Evolutionary conservation across 441 rosid species (phyloP), one percentile per base, ranked within the genome.

Genomic region (Metrosideros polymorpha): DNA sequence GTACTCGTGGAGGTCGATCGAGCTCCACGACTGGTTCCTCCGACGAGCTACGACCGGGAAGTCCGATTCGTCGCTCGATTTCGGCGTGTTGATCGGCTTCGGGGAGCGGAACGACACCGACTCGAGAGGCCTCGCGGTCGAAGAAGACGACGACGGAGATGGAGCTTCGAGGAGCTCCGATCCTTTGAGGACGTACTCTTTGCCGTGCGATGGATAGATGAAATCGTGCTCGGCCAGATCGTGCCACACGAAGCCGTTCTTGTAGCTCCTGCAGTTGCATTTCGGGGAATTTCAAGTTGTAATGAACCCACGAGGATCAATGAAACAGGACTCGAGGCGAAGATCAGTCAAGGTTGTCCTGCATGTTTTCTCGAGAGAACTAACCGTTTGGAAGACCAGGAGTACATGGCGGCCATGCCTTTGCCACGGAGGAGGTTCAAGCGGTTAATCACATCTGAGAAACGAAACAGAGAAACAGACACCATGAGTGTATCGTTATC

Each of bases 221-320:
- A 94, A 92, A 86, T 96, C 99, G 57, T 90, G 89, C 50, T 96
- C 98, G 0, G 96, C 85, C 61, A 97, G 92, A 85, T 97, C 99
- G 76, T 97, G 98, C 99, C 99, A 97, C 71, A 97, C 99, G 82
- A 94, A 97, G 57, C 99, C 98, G 76, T 93, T 97, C 90, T 93
- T 96, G 94, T 96, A 94, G 87, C 94, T 94, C 95, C 99, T 97
- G 95, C 55, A 30, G 35, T 32, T 82, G 39, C 59, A 83, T 35
- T 35, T 50, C 55, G 18, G 61, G 29, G 39, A 19, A 25, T 50
- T 7, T 51, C 84, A 83, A 12, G n/a, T 12, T 1, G 12, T 55
- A 3, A 32, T 22, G 55, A 30, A 7, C 12, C 84, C 59, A 19
- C 43, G 1, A 22, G 43, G 27, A 82, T 29, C 84, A 35, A n/a